Evolutionary conservation across 352 stramenopile species (phyloP), one percentile per base, ranked within the genome.

Genomic region (Pythium periplocum): DNA sequence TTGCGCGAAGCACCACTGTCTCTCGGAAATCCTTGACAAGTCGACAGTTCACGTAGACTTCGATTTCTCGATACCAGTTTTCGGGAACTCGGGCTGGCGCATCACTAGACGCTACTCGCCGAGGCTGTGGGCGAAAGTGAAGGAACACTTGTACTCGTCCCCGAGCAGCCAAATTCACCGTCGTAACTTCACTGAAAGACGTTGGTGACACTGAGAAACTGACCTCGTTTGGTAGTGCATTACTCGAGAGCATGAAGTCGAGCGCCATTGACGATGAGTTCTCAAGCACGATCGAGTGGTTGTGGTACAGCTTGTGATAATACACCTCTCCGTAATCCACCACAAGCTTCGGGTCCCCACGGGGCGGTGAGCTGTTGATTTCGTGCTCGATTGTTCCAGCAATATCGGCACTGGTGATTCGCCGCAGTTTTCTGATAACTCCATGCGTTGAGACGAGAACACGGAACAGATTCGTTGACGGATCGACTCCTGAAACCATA

Each of bases 231-330:
- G 78, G 76, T 32, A 76, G 73, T 3, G 82, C 82, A 48, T 87
- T 95, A 45, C 78, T 95, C 41, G 80, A 91, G 31, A 95, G 62
- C 50, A 90, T 93, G 53, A 95, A 95, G 53, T 95, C 84, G 12
- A 95, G 71, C 38, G 68, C 83, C 58, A 95, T 59, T n/a, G 77
- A 75, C 30, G 82, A 93, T 30, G 82, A 85, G 45, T 95, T 95
- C 53, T 95, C 84, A 17, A 95, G 84, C 61, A 95, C 77, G 36
- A 95, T 89, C 35, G 84, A 95, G 68, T 95, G 84, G 48, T 95
- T 95, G 55, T 93, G 84, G 49, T 95, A 95, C 3, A 93, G 57
- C 55, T 95, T 93, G 75, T 93, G 72, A 51, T 93, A 95, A 56
- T 90, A 95, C 2, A 95, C 80, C 47, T 95, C 82, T 32, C 77